Evolutionary conservation across 805 yeast species (phyloP), one percentile per base, ranked within the genome.

Genomic region (Pichia membranifaciens): DNA sequence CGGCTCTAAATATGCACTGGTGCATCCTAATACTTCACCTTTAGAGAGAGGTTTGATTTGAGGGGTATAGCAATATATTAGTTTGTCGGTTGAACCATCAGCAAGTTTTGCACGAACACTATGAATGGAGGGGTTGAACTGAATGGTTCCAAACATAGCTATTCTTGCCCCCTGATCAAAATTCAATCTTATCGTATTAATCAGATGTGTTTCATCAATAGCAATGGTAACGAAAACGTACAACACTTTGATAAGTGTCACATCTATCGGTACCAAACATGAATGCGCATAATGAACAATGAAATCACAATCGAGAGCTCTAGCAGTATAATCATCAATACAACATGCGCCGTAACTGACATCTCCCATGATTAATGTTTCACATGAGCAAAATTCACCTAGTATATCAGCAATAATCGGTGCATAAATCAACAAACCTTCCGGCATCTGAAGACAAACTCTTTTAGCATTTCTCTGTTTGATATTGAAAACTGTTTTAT

Each of bases 261-360:
- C 75, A 62, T 90, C 98, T 25, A 93, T 86, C 2, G 99, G 99
- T 1, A 93, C 97, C 40, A 93, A 72, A 67, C 99, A 93, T 7
- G 96, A 88, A 64, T 93, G 99, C 1, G 99, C 99, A 66, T 93
- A 93, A 67, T 93, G 99, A 13, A 91, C 88, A 50, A 93, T 81
- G 58, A 90, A 84, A 61, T 93, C 99, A 67, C 99, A 93, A 42
- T 86, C 96, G 23, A 93, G 66, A 0, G 98, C 81, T 53, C 90
- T 73, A 2, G 99, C 99, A 0, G 99, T 90, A 61, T 74, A 93
- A 61, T 93, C 99, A 63, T 93, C 99, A 40, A 93, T 89, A 67
- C 99, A 93, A 63, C 99, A 93, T 0, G 99, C 99, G 38, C 99
- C 99, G 60, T 93, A 93, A 0, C 97, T 87, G 0, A 93, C 99